Evolutionary conservation across 2,329 filamentous ascomycete genomes (phyloP).

Genomic region (Orbilia javanica): DNA sequence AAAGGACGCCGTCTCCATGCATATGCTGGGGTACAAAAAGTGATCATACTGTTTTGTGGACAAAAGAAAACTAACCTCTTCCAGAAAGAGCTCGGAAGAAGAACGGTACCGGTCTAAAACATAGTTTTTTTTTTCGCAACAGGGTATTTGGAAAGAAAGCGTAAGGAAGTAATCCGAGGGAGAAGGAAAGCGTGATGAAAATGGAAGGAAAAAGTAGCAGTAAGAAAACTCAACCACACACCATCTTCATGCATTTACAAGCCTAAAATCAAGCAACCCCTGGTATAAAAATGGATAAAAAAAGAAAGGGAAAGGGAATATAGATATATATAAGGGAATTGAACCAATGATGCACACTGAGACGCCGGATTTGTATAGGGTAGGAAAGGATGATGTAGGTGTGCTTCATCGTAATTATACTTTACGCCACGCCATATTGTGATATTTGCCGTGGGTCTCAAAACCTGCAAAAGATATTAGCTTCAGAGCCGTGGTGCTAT

Average conservation of each 20-base stretch:
- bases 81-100: conserved; percentile 7
- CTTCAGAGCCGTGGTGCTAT: neutral
- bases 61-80: conserved; percentile 17
- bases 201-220: too few relatives aligned
- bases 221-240: conserved; percentile 38
- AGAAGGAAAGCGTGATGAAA: too few relatives aligned
- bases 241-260: conserved; percentile 50
- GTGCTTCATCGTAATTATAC: conserved; percentile 21
- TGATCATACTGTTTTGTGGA: conserved; percentile 31
- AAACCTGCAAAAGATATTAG: conserved; percentile 30
- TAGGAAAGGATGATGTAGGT: neutral
- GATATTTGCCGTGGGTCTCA: conserved; percentile 56
- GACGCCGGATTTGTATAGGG: neutral
- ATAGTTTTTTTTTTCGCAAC: conserved; percentile 16
- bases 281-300: neutral
- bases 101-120: conserved; percentile 13
- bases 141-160: conserved; percentile 20
- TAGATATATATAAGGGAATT: neutral
- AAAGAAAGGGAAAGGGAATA: neutral
- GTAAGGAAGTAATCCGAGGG: conserved; percentile 16
- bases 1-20: conserved; percentile 50
- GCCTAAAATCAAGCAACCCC: conserved; percentile 16
- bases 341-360: conserved; percentile 12
- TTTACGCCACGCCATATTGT: conserved; percentile 51
- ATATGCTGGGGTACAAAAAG: conserved; percentile 49